Evolutionary conservation across 2,329 filamentous ascomycete species (phyloP), one percentile per base, ranked within the genome.

Genomic region (Paracorniculantispora psalliotae): DNA sequence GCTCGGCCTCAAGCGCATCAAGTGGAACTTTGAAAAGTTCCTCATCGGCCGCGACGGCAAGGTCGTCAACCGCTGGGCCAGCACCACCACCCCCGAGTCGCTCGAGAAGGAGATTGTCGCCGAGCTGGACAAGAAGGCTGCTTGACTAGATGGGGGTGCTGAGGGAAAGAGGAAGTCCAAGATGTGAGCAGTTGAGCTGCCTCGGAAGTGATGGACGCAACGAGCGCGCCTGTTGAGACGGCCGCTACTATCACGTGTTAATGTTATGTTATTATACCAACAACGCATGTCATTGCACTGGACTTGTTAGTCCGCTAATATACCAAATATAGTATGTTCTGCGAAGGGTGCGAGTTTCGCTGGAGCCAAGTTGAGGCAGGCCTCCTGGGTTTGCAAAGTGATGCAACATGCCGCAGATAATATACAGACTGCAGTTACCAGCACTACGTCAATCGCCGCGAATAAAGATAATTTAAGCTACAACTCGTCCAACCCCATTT

Each of bases 11-110:
- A 93, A 96, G 87, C 77, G 87, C 63, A 81, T 99, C 68, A 97
- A 97, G 88, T 99, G 94, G 94, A 99, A 99, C 79, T 99, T 97
- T 79, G 94, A 99, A 77, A 99, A 99, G 84, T 99, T 97, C 77
- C 78, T 99, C 63, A 80, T 99, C 64, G 89, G 88, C 61, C 83
- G 85, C 62, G 91, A 97, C 74, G 94, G 94, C 26, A 83, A 88
- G 77, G 91, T 97, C 66, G 89, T 90, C 76, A 83, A 83, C 28
- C 81, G 94, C 64, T 99, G 92, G 91, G 90, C 91, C 35, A 93
- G 90, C 74, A 89, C 86, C 19, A 91, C 89, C 61, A 94, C 92
- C 81, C 94, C 94, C 1, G 91, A 93, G 78, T 75, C 77, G 41
- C 77, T 99, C 67, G 89, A 93, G 83, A 80, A 81, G 63, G 76